These are phyloP conservation scores for Penicillium simplicissimum DNA, from an alignment of 495 filamentous ascomycete genomes.

Conservation along the genomic window DNA sequence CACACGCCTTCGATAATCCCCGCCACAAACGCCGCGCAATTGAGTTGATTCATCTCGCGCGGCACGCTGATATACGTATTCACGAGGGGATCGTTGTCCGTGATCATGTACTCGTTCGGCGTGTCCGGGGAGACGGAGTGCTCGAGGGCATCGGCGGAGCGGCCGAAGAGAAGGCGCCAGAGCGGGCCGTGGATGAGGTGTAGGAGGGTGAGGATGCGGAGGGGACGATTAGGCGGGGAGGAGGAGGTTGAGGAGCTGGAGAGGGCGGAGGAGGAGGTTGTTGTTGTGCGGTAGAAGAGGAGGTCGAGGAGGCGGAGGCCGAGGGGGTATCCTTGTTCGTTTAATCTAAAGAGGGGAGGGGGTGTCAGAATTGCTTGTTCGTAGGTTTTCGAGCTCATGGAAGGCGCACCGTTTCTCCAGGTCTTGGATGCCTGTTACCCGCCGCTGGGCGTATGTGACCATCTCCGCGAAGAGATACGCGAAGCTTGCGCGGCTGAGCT, in stretches of 20 bases:
- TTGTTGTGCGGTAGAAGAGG: slow-evolving; percentile 66
- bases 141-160: slow-evolving; percentile 88
- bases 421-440: slow-evolving; percentile 89
- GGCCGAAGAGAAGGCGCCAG: slow-evolving; percentile 89
- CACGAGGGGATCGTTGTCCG: slow-evolving; percentile 93
- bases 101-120: slow-evolving; percentile 96
- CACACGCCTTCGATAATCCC: slow-evolving; percentile 95
- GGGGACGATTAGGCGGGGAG: slow-evolving; percentile 70
- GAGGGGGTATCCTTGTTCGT: slow-evolving; percentile 91
- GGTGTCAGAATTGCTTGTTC: background rate
- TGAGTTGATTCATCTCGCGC: slow-evolving; percentile 91
- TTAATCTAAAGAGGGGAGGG: slow-evolving; percentile 66
- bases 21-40: slow-evolving; percentile 93
- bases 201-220: slow-evolving; percentile 85
- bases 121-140: slow-evolving; percentile 77
- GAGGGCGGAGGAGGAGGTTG: slow-evolving; percentile 75
- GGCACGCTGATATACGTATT: slow-evolving; percentile 92
- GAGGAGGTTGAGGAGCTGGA: slow-evolving; percentile 72
- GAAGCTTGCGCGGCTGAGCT: slow-evolving; percentile 89
- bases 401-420: slow-evolving; percentile 78
- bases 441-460: slow-evolving; percentile 90
- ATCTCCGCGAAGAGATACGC: slow-evolving; percentile 96
- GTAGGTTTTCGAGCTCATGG: background rate
- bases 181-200: slow-evolving; percentile 90
- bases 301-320: slow-evolving; percentile 94